A percentile compares a stretch with the other conserved stretches of the same genome.
Conservation (phyloP, 192 early-diverging fungal species). For the Rhizophagus clarus region DNA sequence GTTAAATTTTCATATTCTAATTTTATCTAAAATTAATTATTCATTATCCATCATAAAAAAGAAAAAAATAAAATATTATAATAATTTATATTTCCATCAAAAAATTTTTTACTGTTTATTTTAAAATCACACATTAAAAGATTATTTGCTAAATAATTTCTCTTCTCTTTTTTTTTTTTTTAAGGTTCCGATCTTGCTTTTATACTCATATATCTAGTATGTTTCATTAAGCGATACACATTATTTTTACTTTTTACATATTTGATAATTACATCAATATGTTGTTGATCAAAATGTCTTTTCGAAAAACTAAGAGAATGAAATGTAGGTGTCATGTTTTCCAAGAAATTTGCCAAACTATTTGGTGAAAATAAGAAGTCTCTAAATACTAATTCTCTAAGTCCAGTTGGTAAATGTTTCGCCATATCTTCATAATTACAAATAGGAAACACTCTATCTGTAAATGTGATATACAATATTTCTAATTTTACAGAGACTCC, state of each 20-base stretch:
- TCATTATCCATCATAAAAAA: too few relatives aligned
- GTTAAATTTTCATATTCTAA: too few relatives aligned
- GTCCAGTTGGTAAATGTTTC: background rate
- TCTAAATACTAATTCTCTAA: background rate
- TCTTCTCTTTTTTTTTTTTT: too few relatives aligned
- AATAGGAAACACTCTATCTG: background rate
- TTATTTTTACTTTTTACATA: conserved; percentile 3
- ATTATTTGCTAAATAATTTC: too few relatives aligned
- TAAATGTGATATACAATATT: conserved; percentile 1
- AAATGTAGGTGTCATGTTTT: background rate
- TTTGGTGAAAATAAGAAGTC: background rate
- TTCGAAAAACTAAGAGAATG: conserved; percentile 6
- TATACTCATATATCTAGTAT: background rate
- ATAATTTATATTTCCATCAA: too few relatives aligned
- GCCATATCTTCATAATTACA: conserved; percentile 11
- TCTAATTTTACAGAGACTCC: background rate
- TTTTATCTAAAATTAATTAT: too few relatives aligned
- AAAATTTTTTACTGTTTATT: too few relatives aligned
- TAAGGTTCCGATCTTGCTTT: background rate
- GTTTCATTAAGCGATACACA: background rate
- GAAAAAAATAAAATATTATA: too few relatives aligned
- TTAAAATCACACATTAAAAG: background rate
- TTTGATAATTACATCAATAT: conserved; percentile 1
- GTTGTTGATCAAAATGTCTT: background rate
- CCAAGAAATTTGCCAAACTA: background rate